Base-by-base conservation (phyloP, 2,329 filamentous ascomycete genomes). In the Mycogone perniciosa region DNA sequence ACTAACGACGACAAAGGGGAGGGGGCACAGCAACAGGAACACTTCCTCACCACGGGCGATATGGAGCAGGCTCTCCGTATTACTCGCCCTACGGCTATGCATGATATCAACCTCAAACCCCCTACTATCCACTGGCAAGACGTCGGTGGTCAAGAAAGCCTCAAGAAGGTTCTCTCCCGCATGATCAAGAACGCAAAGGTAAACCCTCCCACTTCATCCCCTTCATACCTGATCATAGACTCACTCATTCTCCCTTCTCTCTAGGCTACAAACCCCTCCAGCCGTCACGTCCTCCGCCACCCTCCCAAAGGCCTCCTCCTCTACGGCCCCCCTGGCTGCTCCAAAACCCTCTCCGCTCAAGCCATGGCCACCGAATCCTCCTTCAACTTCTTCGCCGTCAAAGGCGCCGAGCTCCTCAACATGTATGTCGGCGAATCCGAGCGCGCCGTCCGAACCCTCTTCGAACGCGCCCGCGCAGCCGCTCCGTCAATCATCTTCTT, bases 401-500 rank as follows among this genome's bases (percentile, higher is more conserved):
- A 96, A 70, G 92, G 90, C 29, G 89, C 89, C 34, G 92, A 96
- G 68, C 80, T 96, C 9, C 83, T 96, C 54, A 95, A 90, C 70
- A 96, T 95, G 88, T 97, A 96, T 68, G 91, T 97, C 13, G 92
- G 92, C 54, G 92, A 97, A 67, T 92, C 90, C 2, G 92, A 97
- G 70, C 82, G 89, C 8, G 85, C 86, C 6, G 80, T 96, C 39
- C 83, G 92, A 35, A 86, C 89, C 50, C 81, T 96, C 1, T 96
- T 97, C 65, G 80, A 85, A 48, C 88, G 91, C 59, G 92, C 92
- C 1, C 79, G 87, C 39, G 84, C 86, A n/a, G 91, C 90, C 7
- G 84, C 85, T 46, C 92, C 92, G 0, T 90, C 88, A 64, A 92
- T 96, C 68, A 90, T 97, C 60, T 97, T 96, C 76, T 96, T 96